Base-by-base conservation (phyloP, 2,329 filamentous ascomycete genomes). In the Fusarium devonianum region DNA sequence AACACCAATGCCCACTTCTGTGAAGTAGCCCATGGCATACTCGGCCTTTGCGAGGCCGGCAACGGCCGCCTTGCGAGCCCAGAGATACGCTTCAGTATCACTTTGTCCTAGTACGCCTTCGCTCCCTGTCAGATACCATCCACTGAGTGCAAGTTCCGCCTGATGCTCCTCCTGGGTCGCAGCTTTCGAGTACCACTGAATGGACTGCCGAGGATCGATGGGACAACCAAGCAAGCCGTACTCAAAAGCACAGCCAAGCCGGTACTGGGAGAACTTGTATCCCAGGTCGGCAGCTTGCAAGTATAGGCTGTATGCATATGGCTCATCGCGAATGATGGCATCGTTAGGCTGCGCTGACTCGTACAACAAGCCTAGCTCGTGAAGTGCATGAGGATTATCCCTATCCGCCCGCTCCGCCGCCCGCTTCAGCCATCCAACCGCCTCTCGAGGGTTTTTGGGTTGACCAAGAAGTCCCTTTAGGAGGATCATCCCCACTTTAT, bases 1-100 rank as follows among this genome's bases (percentile, higher is more conserved):
- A 58, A 90, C 86, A 21, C 94, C 94, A 63, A 99, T 97, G 10
- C 94, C 94, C 37, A 94, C 87, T 73, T 99, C 94, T 1, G 90
- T 95, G 68, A 96, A 97, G 73, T 97, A 97, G 0, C 94, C 94
- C 71, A 99, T 96, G 0, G 93, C 94, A 73, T 97, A 97, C 75
- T 97, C 90, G 0, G 94, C 94, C 77, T 97, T 99, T 7, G 91
- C 86, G 26, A 97, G 74, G 3, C 93, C 92, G 4, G 91, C 89
- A 57, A 87, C 84, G 1, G 94, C 94, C 2, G 94, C 93, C 73
- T 97, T 97, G 16, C 93, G 81, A 9, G 94, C 93, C 94, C 94
- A 99, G 2, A 99, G 82, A 70, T 97, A 99, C 1, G 94, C 94
- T 71, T 99, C 94, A 0, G 90, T 95, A 64, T 99, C 94, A 68